Base-by-base conservation (phyloP, 2,329 filamentous ascomycete species). In the Chrysosphaeria jannelii region DNA sequence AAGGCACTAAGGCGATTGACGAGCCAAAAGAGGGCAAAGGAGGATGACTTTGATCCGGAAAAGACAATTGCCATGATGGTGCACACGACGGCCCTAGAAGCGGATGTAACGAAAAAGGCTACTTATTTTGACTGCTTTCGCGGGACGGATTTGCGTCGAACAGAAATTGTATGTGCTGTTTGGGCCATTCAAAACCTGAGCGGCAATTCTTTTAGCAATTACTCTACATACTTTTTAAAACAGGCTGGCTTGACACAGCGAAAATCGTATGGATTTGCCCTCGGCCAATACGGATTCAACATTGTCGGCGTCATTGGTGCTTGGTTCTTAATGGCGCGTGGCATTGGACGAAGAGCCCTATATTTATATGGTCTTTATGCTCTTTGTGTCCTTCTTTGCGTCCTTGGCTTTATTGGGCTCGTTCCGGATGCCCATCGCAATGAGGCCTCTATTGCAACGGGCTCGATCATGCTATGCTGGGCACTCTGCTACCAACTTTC, bases 61-160 rank as follows among this genome's bases (percentile, higher is more conserved):
- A 74, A 85, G 44, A 85, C 74, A 0, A 53, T 89, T 23, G 66
- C 72, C 35, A 88, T 89, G 74, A 89, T 90, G 71, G 62, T 76
- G 2, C 74, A 88, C 38, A 90, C 76, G 1, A 79, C 71, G 1
- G 68, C 69, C 0, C 48, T 88, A 8, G 78, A 89, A 40, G 56
- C 72, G 37, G 55, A 58, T 20, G 29, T 29, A n/a, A 78, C 71
- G 4, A 46, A 48, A 5, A 75, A 75, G 14, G 61, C 71, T 5
- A 64, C 53, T 25, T 89, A 85, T 41, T 44, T 58, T 34, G 76
- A 89, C 41, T 89, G 76, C 46, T 88, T 89, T 55, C 66, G 56
- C 39, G 75, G 76, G 8, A 57, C 59, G 8, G 67, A 89, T 37
- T 48, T 67, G 22, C 67, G 76, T 27, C 61, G 78, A 13, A 89